These are phyloP conservation scores for Tolypocladium tundrense DNA, from an alignment of 2,329 filamentous ascomycete genomes.

Conservation along the genomic window DNA sequence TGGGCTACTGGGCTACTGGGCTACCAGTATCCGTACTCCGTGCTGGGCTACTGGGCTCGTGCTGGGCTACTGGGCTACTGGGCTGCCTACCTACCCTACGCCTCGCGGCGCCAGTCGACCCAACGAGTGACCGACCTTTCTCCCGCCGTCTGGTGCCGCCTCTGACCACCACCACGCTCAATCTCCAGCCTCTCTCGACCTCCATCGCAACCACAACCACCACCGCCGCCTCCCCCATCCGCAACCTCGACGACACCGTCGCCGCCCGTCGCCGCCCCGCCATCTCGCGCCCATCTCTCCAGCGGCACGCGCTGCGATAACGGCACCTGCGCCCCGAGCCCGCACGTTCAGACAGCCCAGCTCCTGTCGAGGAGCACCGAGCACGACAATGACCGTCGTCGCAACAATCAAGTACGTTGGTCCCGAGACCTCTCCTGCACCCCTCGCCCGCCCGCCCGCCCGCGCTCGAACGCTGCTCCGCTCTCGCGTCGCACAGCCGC, in stretches of 20 bases:
- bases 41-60: not conserved
- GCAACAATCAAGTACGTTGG: conserved; percentile 53
- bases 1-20: not conserved
- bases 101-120: not conserved
- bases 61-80: not conserved
- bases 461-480: not conserved
- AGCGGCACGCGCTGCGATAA: conserved; percentile 13
- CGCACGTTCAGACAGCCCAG: conserved; percentile 7
- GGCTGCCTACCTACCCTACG: not conserved
- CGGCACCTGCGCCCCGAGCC: conserved; percentile 2
- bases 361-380: conserved; percentile 28
- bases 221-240: conserved; percentile 4
- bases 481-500: not conserved
- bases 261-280: conserved; percentile 1
- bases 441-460: conserved; percentile 4
- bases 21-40: no score
- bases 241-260: not conserved
- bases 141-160: not conserved
- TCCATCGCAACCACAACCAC: not conserved
- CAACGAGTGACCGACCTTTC: not conserved
- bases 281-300: conserved; percentile 5
- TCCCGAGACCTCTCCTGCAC: conserved; percentile 7
- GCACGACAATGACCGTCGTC: conserved; percentile 45
- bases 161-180: not conserved
- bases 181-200: not conserved